Evolutionary conservation across 257 asterid species (phyloP).

Genomic region (Knoxia roxburghii): DNA sequence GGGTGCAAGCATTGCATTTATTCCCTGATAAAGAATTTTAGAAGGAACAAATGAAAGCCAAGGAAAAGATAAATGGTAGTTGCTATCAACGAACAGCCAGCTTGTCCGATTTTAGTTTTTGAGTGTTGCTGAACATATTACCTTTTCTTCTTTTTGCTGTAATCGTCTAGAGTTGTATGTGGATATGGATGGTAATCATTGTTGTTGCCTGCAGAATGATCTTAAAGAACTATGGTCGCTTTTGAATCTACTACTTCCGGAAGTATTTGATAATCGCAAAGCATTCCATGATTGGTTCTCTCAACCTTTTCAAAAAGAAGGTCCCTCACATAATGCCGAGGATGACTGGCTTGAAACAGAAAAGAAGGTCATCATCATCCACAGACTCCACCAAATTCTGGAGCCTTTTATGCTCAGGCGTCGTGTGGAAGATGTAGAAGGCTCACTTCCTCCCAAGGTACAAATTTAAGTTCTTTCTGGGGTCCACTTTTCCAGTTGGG

Average conservation of each 20-base stretch:
- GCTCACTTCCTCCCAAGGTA: constrained; percentile 99
- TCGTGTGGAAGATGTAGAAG: constrained; percentile 99
- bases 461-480: constrained; percentile 17
- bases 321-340: constrained; percentile 70
- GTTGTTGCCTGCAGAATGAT: constrained; percentile 70
- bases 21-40: not conserved
- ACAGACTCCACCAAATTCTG: constrained; percentile 93
- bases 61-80: not conserved
- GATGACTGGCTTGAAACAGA: constrained; percentile 99
- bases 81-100: not conserved
- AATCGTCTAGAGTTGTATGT: not conserved
- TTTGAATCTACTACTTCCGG: constrained; percentile 90
- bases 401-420: constrained; percentile 99
- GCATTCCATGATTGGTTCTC: constrained; percentile 99
- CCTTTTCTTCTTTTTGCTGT: not conserved
- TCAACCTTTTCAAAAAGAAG: constrained; percentile 95
- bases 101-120: not conserved
- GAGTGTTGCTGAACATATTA: not conserved
- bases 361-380: constrained; percentile 95
- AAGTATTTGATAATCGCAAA: constrained; percentile 92
- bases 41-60: not conserved
- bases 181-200: constrained; percentile 1
- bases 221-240: constrained; percentile 99
- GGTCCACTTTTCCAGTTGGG: constrained; percentile 5
- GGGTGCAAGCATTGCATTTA: not conserved